Evolutionary conservation across 2,329 filamentous ascomycete genomes (phyloP), one percentile per base, ranked within the genome.

Genomic region (Clonostachys sp.): DNA sequence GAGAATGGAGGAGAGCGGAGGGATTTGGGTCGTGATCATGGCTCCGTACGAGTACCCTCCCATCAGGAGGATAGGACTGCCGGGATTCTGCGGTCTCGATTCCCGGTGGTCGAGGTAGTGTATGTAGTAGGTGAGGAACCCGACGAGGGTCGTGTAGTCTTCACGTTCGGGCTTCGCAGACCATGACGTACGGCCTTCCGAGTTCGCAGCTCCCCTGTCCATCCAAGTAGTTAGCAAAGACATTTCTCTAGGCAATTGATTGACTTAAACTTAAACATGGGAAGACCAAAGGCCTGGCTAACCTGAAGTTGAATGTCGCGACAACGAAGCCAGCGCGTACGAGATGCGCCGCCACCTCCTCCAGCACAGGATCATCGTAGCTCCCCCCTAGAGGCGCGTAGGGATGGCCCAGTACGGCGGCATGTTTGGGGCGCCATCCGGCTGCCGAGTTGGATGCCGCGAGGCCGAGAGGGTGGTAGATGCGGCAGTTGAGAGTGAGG

Each of bases 291-390:
- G 24, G 24, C 24, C 24, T 30, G 34, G 12, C 66, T 45, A 71
- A 91, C 87, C 91, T 80, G 63, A 97, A 96, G 61, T 97, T 96
- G 66, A 97, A 96, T 0, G 90, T 95, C 8, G 79, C 85, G 3
- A 96, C 86, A 2, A 95, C 63, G 58, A 82, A 95, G 2, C 88
- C 89, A 45, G 75, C 68, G 5, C 76, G 71, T n/a, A 95, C 64
- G 42, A 95, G 72, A 49, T 85, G 77, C 3, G 72, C 70, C 1
- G 80, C 81, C 4, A 87, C 68, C 9, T 81, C 72, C n/a, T 80
- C 74, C 2, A 97, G 86, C 1, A 96, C 76, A 1, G 80, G 78
- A 61, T 97, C 91, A 61, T 97, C 89, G 61, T 84, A 94, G 63
- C 74, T 84, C 6, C 92, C 94, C 5, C 94, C 94, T 45, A 97